These are phyloP conservation scores for Stemphylium vesicarium DNA, from an alignment of 2,329 filamentous ascomycete genomes.

Conservation along the genomic window DNA sequence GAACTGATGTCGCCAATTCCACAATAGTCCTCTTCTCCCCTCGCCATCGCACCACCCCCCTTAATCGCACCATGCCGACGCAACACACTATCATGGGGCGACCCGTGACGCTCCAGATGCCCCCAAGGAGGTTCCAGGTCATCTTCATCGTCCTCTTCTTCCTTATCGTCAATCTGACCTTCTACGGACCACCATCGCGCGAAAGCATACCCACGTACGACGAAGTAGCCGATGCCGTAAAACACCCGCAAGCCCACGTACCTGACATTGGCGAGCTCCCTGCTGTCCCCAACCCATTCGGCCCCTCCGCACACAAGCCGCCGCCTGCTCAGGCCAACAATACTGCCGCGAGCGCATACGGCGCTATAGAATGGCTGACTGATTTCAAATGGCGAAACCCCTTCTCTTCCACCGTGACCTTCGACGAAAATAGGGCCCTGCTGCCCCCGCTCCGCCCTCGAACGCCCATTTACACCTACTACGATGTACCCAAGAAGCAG, in stretches of 20 bases:
- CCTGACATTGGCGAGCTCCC: conserved; percentile 42
- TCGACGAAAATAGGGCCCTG: conserved; percentile 83
- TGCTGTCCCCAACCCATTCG: conserved; percentile 67
- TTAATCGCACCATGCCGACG: conserved; percentile 36
- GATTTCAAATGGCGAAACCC: conserved; percentile 91
- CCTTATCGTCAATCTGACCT: conserved; percentile 39
- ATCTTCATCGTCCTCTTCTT: conserved; percentile 48
- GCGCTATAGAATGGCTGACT: conserved; percentile 82
- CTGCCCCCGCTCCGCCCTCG: conserved; percentile 77
- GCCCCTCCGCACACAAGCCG: conserved; percentile 71
- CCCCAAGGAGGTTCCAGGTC: conserved; percentile 56
- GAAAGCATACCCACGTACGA: conserved; percentile 47
- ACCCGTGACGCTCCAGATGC: conserved; percentile 44
- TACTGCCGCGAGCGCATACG: conserved; percentile 61
- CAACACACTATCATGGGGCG: conserved; percentile 43
- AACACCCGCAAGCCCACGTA: conserved; percentile 44
- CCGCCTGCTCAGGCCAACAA: conserved; percentile 80
- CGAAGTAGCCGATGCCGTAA: conserved; percentile 47
- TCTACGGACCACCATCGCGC: conserved; percentile 47
- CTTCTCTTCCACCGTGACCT: conserved; percentile 79
- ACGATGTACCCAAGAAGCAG: conserved; percentile 71
- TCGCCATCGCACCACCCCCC: neutral
- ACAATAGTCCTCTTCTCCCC: conserved; percentile 12
- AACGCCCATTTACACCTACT: conserved; percentile 87
- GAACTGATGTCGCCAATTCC: conserved; percentile 14